Base-by-base conservation (phyloP, 1,284 basidiomycete genomes). In the Cryptococcus amylolentus region DNA sequence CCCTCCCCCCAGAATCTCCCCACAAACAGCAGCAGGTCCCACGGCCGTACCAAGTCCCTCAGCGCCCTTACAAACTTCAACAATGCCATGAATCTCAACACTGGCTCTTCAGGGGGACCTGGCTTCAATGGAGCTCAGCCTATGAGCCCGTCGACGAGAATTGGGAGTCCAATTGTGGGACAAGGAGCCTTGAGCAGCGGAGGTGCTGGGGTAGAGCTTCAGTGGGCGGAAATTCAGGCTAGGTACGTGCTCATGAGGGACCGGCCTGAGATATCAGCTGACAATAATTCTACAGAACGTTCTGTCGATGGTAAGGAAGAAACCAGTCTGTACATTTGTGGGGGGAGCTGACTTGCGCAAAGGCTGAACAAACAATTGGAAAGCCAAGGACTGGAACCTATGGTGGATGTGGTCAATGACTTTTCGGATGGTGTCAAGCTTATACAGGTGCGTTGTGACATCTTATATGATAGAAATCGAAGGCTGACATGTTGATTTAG, bases 281-380 rank as follows among this genome's bases (percentile, higher is more conserved):
- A 27, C 27, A 23, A 26, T 26, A 16, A 46, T 4, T 16, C 45
- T 20, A 43, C 56, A 73, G 71, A 58, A 74, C 73, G 5, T 77
- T 77, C 54, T 76, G 73, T 51, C 73, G 69, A 69, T 77, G 76
- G 76, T 76, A 38, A 42, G 69, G 59, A 16, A 1, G 27, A 49
- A 6, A 18, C 23, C 35, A 14, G 10, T 8, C 18, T 18, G 10
- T 10, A 54, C 18, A 16, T 27, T 31, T 5, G 3, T 2, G 18
- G 10, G 4, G 7, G 16, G 9, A 52, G 41, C n/a, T 28, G 9
- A 44, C 16, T 31, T 48, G 52, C 23, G 37, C 20, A 6, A 35
- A 83, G 95, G 95, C 82, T 98, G 58, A 98, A 98, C 72, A 92
- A 92, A 7, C 95, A 95, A 74, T 83, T 98, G 38, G 91, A 96